A percentile compares a stretch with the other conserved stretches of the same genome.
These are phyloP conservation scores for Herpotrichia juniperi DNA, from an alignment of 2,329 filamentous ascomycete species.

Conservation along the genomic window DNA sequence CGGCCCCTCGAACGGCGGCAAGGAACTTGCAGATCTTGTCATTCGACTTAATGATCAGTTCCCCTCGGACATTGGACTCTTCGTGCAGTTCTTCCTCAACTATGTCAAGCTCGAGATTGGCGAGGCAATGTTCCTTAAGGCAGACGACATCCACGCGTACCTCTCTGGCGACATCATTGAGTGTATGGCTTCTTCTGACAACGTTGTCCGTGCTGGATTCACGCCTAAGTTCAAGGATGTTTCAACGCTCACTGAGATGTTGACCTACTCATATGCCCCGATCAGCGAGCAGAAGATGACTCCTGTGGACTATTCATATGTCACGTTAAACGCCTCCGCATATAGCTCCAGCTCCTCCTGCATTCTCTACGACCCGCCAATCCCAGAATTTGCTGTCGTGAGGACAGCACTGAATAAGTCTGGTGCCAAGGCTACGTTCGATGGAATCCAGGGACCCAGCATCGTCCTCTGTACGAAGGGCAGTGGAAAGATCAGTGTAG, in stretches of 20 bases:
- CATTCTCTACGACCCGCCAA: slow-evolving; percentile 89
- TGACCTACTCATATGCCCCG: slow-evolving; percentile 94
- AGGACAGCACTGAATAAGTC: slow-evolving; percentile 73
- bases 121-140: slow-evolving; percentile 94
- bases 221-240: slow-evolving; percentile 99
- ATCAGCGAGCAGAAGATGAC: slow-evolving; percentile 95
- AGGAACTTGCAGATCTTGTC: slow-evolving; percentile 78
- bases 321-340: slow-evolving; percentile 77
- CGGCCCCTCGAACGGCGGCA: slow-evolving; percentile 69
- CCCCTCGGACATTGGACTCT: slow-evolving; percentile 84
- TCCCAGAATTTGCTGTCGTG: slow-evolving; percentile 93
- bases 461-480: slow-evolving; percentile 91
- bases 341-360: slow-evolving; percentile 78
- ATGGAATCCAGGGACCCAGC: slow-evolving; percentile 84
- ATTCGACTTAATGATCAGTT: slow-evolving; percentile 81
- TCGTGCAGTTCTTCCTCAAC: slow-evolving; percentile 97
- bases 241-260: slow-evolving; percentile 81
- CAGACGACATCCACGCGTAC: slow-evolving; percentile 97
- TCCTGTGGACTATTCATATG: slow-evolving; percentile 84
- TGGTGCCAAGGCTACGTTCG: slow-evolving; percentile 85
- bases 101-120: slow-evolving; percentile 86
- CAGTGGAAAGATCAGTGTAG: slow-evolving; percentile 82
- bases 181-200: slow-evolving; percentile 99
- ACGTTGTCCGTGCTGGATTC: slow-evolving; percentile 95
- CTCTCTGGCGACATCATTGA: slow-evolving; percentile 93